Base-by-base conservation (phyloP, 1,284 basidiomycete species). In the Boletellus sp. region DNA sequence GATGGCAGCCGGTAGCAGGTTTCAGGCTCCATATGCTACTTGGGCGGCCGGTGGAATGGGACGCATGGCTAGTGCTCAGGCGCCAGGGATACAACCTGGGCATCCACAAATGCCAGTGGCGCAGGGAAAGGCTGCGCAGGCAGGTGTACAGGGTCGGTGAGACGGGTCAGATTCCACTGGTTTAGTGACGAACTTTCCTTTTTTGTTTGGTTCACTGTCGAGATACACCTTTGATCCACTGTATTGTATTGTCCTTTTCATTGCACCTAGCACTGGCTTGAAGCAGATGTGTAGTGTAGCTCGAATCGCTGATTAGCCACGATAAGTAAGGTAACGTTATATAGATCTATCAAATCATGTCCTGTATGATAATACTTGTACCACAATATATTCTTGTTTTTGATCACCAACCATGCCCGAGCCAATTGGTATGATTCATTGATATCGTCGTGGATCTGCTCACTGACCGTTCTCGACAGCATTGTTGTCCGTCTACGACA, bases 401-500 rank as follows among this genome's bases (percentile, higher is more conserved):
- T 32, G 50, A 67, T 41, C 45, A 48, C 24, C 49, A 33, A 67
- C 60, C 52, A 63, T 66, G 64, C 53, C 66, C 16, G 52, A 50
- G 36, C 54, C 61, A 50, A 65, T 58, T 50, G 66, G 69, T 71
- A 57, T 24, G 63, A 32, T 33, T 48, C 46, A 5, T 4, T 11
- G 10, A 22, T 21, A 26, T 44, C 36, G 10, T 32, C 40, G n/a
- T 48, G 10, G 46, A 45, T 35, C 19, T 37, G 16, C 7, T 0
- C 38, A 6, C 38, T 66, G 44, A 70, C 42, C 30, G 15, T 49
- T 3, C 10, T 50, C 13, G 40, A 55, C 42, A 90, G 96, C 96
- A 26, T 77, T 99, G 52, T 78, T 99, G 52, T 97, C 95, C 39
- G 97, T 99, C 52, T 99, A 97, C 71, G 95, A 99, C 79, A 99